Evolutionary conservation across 2,329 filamentous ascomycete genomes (phyloP).

Genomic region (Monosporascus cannonballus): DNA sequence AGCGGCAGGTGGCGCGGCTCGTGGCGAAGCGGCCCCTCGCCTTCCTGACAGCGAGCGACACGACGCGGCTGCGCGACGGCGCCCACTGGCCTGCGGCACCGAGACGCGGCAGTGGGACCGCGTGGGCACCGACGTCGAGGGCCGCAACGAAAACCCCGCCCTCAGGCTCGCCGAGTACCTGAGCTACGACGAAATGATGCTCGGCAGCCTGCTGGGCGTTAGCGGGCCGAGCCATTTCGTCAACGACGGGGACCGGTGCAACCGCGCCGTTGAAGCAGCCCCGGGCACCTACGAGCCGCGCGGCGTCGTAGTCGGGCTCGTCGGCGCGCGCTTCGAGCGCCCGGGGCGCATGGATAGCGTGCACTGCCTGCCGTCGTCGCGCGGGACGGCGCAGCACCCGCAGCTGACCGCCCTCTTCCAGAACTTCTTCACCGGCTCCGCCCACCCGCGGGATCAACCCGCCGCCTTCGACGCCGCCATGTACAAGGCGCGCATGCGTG

Average conservation of each 20-base stretch:
- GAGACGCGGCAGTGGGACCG: slow-evolving; percentile 19
- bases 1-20: slow-evolving; percentile 17
- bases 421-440: slow-evolving; percentile 14
- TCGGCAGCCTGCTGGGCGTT: slow-evolving; percentile 24
- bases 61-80: slow-evolving; percentile 17
- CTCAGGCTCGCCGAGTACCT: slow-evolving; percentile 18
- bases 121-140: slow-evolving; percentile 18
- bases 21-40: slow-evolving; percentile 18
- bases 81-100: background rate
- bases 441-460: background rate
- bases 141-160: slow-evolving; percentile 7
- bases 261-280: slow-evolving; percentile 5
- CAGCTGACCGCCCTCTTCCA: slow-evolving; percentile 15
- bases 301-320: slow-evolving; percentile 26
- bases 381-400: slow-evolving; percentile 10
- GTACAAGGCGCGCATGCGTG: slow-evolving; percentile 22
- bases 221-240: slow-evolving; percentile 25
- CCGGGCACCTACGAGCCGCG: slow-evolving; percentile 17
- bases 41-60: slow-evolving; percentile 16
- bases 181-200: slow-evolving; percentile 30
- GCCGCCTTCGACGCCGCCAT: slow-evolving; percentile 14
- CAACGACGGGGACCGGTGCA: slow-evolving; percentile 22
- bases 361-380: slow-evolving; percentile 5
- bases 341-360: slow-evolving; percentile 21
- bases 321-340: slow-evolving; percentile 27